Base-by-base conservation (phyloP, 768 basidiomycete genomes). In the Trametes cinnabarina region DNA sequence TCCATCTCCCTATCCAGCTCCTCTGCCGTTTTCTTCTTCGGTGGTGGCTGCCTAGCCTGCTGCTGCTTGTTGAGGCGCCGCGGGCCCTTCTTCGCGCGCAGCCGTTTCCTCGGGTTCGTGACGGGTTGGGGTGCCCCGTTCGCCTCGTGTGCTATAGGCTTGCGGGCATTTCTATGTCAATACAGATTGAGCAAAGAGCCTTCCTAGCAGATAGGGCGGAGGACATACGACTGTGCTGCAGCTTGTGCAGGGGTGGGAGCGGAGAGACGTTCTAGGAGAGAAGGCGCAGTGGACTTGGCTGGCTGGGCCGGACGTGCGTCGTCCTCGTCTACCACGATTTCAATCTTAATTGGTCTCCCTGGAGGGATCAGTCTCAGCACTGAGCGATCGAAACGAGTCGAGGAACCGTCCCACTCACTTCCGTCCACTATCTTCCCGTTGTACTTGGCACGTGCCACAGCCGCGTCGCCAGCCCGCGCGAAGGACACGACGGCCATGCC, bases 1-100 rank as follows among this genome's bases (percentile, higher is more conserved):
- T 92, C 90, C 86, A 92, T 90, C 69, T 92, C 89, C 68, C 80
- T 77, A 68, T 92, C 89, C 22, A 92, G 77, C 58, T 90, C 82
- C 25, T 79, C 84, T 7, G 74, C 66, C 0, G 86, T 81, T 46
- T 46, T 43, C 51, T 51, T 48, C 44, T 44, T 42, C 51, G 56
- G 56, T n/a, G 32, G 44, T 6, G 51, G 50, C 30, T 58, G 49
- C 39, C 44, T 42, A 14, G 47, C 83, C 5, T 74, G 66, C 0
- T 85, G 80, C 37, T 60, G 47, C 71, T 90, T 90, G 66, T 88
- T 89, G 41, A 89, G 68, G 37, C 90, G 82, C 65, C 82, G 85
- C 0, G 90, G 86, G 0, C 90, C 90, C 65, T 90, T 92, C 75
- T 87, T 90, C 39, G 75, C 71, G 26, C 83, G 82, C 17, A 65